Conservation (phyloP, 306 rosid genomes). For the Inga leiocalycina region DNA sequence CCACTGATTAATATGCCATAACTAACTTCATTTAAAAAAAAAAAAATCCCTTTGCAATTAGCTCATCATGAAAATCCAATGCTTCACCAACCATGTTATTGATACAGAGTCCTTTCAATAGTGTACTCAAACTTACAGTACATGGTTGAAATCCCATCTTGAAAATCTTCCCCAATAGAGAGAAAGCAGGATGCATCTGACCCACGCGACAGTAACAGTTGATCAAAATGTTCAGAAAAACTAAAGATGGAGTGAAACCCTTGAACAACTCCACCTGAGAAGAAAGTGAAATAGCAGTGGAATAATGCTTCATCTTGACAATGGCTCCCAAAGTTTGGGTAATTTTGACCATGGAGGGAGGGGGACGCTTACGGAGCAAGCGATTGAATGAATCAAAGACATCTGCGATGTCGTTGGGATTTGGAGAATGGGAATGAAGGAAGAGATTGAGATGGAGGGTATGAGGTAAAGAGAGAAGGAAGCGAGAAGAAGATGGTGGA, state of each 20-base stretch:
- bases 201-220: neutral
- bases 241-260: neutral
- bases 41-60: neutral
- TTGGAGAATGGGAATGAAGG: neutral
- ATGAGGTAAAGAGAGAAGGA: neutral
- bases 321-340: neutral
- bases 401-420: neutral
- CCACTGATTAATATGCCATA: neutral
- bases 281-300: neutral
- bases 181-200: neutral
- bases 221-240: neutral
- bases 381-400: neutral
- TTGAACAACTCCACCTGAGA: neutral
- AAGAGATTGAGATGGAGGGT: neutral
- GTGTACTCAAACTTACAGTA: neutral
- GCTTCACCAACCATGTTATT: neutral
- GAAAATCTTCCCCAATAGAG: neutral
- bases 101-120: neutral
- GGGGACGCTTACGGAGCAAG: neutral
- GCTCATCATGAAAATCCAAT: neutral
- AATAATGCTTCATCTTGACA: neutral
- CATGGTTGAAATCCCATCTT: neutral
- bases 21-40: neutral
- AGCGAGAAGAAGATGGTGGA: neutral
- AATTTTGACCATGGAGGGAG: neutral